A percentile compares a stretch with the other conserved stretches of the same genome.
Conservation (phyloP, 2,329 filamentous ascomycete genomes). For the Xenosphaeropsis pyriputrescens region DNA sequence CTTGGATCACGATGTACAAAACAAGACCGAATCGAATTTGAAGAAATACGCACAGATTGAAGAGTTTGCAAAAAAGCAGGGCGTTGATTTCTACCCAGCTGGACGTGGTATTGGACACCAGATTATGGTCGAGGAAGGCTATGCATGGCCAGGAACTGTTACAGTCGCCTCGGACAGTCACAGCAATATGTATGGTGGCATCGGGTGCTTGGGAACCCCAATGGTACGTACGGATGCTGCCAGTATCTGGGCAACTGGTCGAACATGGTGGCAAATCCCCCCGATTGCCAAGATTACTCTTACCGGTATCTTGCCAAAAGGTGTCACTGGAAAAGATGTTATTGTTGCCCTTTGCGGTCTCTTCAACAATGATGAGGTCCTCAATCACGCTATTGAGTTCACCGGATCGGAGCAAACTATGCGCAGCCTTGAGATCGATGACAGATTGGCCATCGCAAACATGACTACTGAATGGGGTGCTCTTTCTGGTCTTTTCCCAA, state of each 20-base stretch:
- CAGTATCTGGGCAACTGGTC: slow-evolving; percentile 67
- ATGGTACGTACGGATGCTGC: slow-evolving; percentile 82
- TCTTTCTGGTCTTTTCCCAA: slow-evolving; percentile 61
- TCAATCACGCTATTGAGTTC: slow-evolving; percentile 88
- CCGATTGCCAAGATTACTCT: slow-evolving; percentile 71
- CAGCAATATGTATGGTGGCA: slow-evolving; percentile 70
- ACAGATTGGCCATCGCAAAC: slow-evolving; percentile 60
- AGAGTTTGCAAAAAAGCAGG: slow-evolving; percentile 65
- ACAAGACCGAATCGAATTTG: slow-evolving; percentile 62
- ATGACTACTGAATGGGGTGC: slow-evolving; percentile 79
- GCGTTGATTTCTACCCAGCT: slow-evolving; percentile 63
- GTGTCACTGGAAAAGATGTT: slow-evolving; percentile 86
- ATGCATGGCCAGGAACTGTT: slow-evolving; percentile 73
- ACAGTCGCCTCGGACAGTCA: slow-evolving; percentile 69
- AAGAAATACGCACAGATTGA: slow-evolving; percentile 75
- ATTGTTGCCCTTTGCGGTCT: slow-evolving; percentile 80
- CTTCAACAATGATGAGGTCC: slow-evolving; percentile 75
- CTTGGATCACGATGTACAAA: slow-evolving; percentile 81
- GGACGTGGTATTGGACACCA: slow-evolving; percentile 81
- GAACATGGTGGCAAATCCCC: slow-evolving; percentile 82
- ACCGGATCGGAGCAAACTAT: slow-evolving; percentile 67
- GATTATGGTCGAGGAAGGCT: slow-evolving; percentile 78
- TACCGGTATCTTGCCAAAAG: slow-evolving; percentile 57
- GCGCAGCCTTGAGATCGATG: slow-evolving; percentile 54
- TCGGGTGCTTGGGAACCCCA: slow-evolving; percentile 64